Conservation (phyloP, 495 filamentous ascomycete species). For the Achaetomiella virescens region DNA sequence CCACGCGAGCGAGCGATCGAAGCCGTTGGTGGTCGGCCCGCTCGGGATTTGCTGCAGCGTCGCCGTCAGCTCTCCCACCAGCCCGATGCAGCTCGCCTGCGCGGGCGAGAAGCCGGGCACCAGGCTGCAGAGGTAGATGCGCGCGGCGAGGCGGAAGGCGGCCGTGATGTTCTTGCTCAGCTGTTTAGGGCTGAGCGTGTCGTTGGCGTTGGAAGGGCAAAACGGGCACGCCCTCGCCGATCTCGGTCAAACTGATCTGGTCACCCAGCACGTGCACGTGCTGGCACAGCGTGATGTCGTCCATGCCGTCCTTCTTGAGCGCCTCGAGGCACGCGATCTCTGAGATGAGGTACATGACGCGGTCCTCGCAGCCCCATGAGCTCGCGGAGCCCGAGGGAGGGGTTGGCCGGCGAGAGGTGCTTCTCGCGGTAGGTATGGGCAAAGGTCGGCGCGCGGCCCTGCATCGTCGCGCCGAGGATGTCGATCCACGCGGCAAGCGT, state of each 20-base stretch:
- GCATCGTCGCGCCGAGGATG: slow-evolving; percentile 90
- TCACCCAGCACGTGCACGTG: slow-evolving; percentile 76
- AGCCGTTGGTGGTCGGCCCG: slow-evolving; percentile 59
- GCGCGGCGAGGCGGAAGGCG: slow-evolving; percentile 84
- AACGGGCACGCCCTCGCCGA: slow-evolving; percentile 41
- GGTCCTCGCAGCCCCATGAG: slow-evolving; percentile 98
- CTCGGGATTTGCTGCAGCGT: slow-evolving; percentile 73
- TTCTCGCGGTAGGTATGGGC: slow-evolving; percentile 90
- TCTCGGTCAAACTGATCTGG: slow-evolving; percentile 78
- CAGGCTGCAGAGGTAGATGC: slow-evolving; percentile 90
- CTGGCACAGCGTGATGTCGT: slow-evolving; percentile 73
- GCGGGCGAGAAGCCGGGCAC: slow-evolving; percentile 78
- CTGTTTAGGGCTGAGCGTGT: slow-evolving; percentile 71
- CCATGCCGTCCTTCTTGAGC: slow-evolving; percentile 73
- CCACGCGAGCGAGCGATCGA: slow-evolving; percentile 88
- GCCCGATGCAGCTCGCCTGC: slow-evolving; percentile 60
- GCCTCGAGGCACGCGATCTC: slow-evolving; percentile 94
- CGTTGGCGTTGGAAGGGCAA: slow-evolving; percentile 57
- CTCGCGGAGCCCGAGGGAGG: slow-evolving; percentile 70
- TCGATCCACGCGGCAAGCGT: slow-evolving; percentile 93
- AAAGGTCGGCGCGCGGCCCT: slow-evolving; percentile 75
- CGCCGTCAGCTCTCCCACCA: slow-evolving; percentile 66
- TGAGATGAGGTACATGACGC: slow-evolving; percentile 95
- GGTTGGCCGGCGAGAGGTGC: slow-evolving; percentile 64
- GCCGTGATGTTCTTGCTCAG: slow-evolving; percentile 80